Evolutionary conservation across 2,329 filamentous ascomycete species (phyloP), one percentile per base, ranked within the genome.

Genomic region (Colletotrichum tropicale): DNA sequence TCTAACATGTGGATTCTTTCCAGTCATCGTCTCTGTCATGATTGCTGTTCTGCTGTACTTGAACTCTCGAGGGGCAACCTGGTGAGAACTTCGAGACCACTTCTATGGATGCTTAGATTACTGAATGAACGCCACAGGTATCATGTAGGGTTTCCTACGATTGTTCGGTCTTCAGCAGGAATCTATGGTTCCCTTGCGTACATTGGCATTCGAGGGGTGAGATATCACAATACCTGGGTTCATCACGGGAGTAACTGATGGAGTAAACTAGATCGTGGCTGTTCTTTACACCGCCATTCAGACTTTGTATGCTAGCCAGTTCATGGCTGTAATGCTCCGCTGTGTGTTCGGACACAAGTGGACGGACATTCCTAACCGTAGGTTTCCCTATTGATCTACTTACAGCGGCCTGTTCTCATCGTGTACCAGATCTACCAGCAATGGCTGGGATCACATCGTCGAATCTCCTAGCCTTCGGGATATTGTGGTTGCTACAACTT

Each of bases 301-400:
- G 62, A 72, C 75, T 3, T 73, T 70, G 36, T 78, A 78, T 28
- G 75, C 75, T 38, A 71, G 71, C 58, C 58, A 56, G n/a, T 52
- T 78, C n/a, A 58, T 77, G 30, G 52, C 68, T 16, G 77, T 78
- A 3, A 67, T 66, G 69, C 65, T 78, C 12, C 75, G 77, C 18
- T 78, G 77, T 64, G 55, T 70, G n/a, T 78, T 78, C 26, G 77
- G 77, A n/a, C 58, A 70, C 56, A 38, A 15, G 18, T 78, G 77
- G 77, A 71, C 66, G 8, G 56, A 76, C 6, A 74, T 78, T 24
- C 74, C 74, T 10, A 61, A 36, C 26, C 32, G 30, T 68, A 43
- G 10, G 56, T 16, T 58, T 28, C 43, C n/a, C 43, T 48, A 4
- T 4, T 13, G 13, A 28, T 32, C 32, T 30, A n/a, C 18, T 18